Evolutionary conservation across 768 basidiomycete species (phyloP).

Genomic region (Udeniomyces megalosporus): DNA sequence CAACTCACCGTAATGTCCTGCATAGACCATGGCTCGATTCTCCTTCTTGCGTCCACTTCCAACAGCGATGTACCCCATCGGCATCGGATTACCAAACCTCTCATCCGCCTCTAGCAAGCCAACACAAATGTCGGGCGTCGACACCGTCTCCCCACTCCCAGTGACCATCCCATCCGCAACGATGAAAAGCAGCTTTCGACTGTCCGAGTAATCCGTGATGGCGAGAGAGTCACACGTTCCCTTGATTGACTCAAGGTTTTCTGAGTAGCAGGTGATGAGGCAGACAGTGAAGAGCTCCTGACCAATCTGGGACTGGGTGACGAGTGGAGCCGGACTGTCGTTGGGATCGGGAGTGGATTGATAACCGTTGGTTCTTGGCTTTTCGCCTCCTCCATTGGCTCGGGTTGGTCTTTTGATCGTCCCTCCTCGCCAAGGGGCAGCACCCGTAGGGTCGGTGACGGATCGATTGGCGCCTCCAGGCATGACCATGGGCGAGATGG

Average conservation of each 20-base stretch:
- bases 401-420: slow-evolving; percentile 2
- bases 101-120: slow-evolving; percentile 79
- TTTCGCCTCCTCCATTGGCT: neutral
- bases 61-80: slow-evolving; percentile 84
- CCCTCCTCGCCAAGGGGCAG: slow-evolving; percentile 72
- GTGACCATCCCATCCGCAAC: slow-evolving; percentile 99
- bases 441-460: slow-evolving; percentile 77
- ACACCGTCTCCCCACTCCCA: slow-evolving; percentile 84
- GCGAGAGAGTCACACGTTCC: slow-evolving; percentile 90
- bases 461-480: slow-evolving; percentile 90
- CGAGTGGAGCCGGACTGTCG: slow-evolving; percentile 37
- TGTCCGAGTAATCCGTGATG: slow-evolving; percentile 73
- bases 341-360: slow-evolving; percentile 10
- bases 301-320: slow-evolving; percentile 80
- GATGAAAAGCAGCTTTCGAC: slow-evolving; percentile 78
- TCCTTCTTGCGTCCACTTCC: slow-evolving; percentile 75
- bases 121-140: slow-evolving; percentile 94
- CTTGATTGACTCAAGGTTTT: slow-evolving; percentile 81
- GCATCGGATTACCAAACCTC: slow-evolving; percentile 84
- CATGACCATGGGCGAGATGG: slow-evolving; percentile 87
- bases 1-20: slow-evolving; percentile 90
- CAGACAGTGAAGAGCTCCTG: slow-evolving; percentile 89
- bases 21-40: slow-evolving; percentile 95
- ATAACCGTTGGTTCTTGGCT: neutral
- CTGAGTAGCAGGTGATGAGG: slow-evolving; percentile 93